Evolutionary conservation across 768 basidiomycete genomes (phyloP), one percentile per base, ranked within the genome.

Genomic region (Boletus rex-veris): DNA sequence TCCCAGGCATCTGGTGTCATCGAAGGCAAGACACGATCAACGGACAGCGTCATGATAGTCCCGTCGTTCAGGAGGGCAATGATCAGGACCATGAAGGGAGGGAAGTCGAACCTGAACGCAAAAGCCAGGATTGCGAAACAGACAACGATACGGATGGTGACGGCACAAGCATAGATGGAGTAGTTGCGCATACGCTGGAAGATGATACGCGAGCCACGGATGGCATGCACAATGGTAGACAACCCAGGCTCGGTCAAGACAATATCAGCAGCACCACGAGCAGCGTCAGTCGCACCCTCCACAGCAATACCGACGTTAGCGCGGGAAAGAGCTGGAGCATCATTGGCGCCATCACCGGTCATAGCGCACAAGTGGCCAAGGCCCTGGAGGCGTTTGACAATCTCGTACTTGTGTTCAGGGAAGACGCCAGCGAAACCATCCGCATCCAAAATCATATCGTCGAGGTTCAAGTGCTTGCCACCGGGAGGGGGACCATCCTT

Each of bases 171-270:
- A 71, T 93, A 94, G 77, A 98, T 97, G 48, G 96, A 90, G 76
- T 98, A 98, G 82, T 98, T 98, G 65, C 96, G 79, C 96, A 98
- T 98, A 76, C 96, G 90, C 71, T 98, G 96, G 90, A 98, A 98
- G 75, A 98, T 98, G 77, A 97, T 77, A 79, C 96, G 95, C 33
- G 96, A 97, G 57, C 93, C 92, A 63, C 93, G 92, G 73, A 98
- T 98, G 71, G 96, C 96, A 73, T 98, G 94, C 61, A 98, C 93
- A 69, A 98, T 98, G 68, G 96, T 98, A 57, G 96, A 98, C 45
- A 98, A 87, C 84, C 96, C 96, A 53, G 96, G 96, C 71, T 98
- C 95, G 37, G 93, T 97, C 58, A 98, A 77, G 62, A 98, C 96
- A 62, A 98, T 98, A 74, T 98, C 95, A 62, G 95, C 96, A 50